Evolutionary conservation across 257 asterid genomes (phyloP), one percentile per base, ranked within the genome.

Genomic region (Lycium ferocissimum): DNA sequence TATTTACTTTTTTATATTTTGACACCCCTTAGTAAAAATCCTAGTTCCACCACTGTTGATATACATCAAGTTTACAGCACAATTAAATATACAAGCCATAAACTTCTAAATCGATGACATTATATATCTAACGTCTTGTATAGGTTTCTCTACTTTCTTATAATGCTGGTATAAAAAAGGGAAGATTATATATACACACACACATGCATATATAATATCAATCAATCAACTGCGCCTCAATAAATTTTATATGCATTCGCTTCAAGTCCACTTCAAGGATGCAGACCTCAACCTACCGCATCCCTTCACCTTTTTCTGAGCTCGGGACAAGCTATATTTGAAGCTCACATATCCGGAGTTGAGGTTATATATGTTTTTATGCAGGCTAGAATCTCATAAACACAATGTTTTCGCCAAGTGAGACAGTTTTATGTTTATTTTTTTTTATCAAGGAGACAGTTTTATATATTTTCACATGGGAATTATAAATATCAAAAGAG

Each of bases 91-190:
- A 20, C 40, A 22, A 20, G 81, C 13, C 40, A 6, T 20, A 20
- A 73, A 47, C 7, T 73, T 20, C 10, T 47, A 73, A 47, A 45
- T 73, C 38, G 9, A 11, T 73, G 40, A 47, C n/a, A 73, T 73
- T 73, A 72, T 45, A 71, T 43, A 72, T 72, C 38, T 72, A 45
- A 73, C 80, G 47, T 73, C 80, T 73, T 45, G 59, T 38, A 7
- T 45, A 73, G 80, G n/a, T 73, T 73, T 45, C 58, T 18, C 58
- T 45, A 5, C 59, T n/a, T 11, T n/a, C 59, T 58, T 72, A 73
- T n/a, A 20, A 20, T 11, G 59, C 9, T n/a, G 17, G 56, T 43
- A n/a, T 2, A 5, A 9, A 1, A 40, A 20, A 73, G 35, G n/a
- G 38, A 73, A 47, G 59, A 40, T 45, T 45, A 57, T 57, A 57